Base-by-base conservation (phyloP, 805 yeast species). In the Kockiozyma suomiensis region DNA sequence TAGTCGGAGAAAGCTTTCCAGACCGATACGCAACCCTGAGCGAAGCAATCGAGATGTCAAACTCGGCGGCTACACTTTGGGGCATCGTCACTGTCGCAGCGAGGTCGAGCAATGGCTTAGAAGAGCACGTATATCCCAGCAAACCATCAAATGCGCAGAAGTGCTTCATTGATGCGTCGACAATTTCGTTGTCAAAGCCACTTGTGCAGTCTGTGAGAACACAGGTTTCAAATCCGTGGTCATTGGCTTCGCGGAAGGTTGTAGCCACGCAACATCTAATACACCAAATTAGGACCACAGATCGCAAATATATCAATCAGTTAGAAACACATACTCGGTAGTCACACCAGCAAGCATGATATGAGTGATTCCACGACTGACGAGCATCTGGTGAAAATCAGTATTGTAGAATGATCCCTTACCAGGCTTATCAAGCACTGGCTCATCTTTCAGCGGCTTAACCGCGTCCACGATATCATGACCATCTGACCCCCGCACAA, bases 351-450 rank as follows among this genome's bases (percentile, higher is more conserved):
- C 64, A 2, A 72, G 57, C 32, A 72, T 50, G 23, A 72, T 35
- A 43, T 70, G 72, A 4, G 74, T 71, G 17, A 72, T 60, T 4
- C 74, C 74, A 17, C 70, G 63, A 7, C 71, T 61, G 12, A 70
- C 71, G 25, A 72, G 66, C 42, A 66, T 60, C 59, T 69, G 71
- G 38, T 70, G 70, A 26, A 72, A 60, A 48, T 70, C 70, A 8
- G 75, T 72, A 61, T 72, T 72, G 59, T 70, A 72, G 54, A 72
- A 72, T 1, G 73, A 68, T n/a, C 74, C 74, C 54, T 72, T 72
- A n/a, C 74, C 75, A 1, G 75, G 74, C 56, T 72, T 72, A 61
- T 72, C 75, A 17, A 72, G 66, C 10, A 72, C 69, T 13, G 69
- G 55, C 58, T 72, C 75, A 17, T 64, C 58, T 37, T 54, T 45